Evolutionary conservation across 106 monocot genomes (phyloP).

Genomic region (Chionographis japonica): DNA sequence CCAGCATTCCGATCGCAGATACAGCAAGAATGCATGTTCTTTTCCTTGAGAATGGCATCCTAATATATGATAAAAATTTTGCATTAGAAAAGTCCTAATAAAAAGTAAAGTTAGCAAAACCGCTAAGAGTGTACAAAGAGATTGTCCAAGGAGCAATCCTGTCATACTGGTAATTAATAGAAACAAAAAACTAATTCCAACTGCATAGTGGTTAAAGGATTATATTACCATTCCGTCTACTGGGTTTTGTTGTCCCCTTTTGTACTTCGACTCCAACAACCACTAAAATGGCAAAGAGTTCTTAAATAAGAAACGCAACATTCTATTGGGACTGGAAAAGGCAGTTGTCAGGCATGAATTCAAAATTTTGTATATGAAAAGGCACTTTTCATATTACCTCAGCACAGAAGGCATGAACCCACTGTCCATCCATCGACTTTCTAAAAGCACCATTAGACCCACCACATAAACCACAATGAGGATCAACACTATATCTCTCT

Average conservation of each 20-base stretch:
- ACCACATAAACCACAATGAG: conserved; percentile 72
- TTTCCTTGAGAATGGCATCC: conserved; percentile 56
- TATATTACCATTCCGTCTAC: conserved; percentile 81
- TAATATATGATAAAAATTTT: conserved; percentile 17
- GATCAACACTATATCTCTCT: conserved; percentile 11
- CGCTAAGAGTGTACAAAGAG: not conserved
- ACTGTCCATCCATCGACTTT: conserved; percentile 66
- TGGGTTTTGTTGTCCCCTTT: conserved; percentile 72
- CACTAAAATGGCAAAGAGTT: conserved; percentile 39
- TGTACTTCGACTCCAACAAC: conserved; percentile 68
- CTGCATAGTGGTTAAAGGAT: not conserved
- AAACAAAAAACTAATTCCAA: not conserved
- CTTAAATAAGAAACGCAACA: not conserved
- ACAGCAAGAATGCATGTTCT: conserved; percentile 42
- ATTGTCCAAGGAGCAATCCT: not conserved
- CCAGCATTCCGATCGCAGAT: conserved; percentile 63
- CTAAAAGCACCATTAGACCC: conserved; percentile 75
- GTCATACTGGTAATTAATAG: not conserved
- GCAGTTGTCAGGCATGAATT: not conserved
- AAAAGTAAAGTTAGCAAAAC: not conserved
- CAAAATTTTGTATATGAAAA: too few relatives aligned
- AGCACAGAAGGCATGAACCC: conserved; percentile 98
- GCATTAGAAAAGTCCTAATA: not conserved
- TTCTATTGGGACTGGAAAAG: not conserved
- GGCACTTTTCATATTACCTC: conserved; percentile 46